Conservation (phyloP, 140 eudicot genomes). For the Eryngium alpinum region DNA sequence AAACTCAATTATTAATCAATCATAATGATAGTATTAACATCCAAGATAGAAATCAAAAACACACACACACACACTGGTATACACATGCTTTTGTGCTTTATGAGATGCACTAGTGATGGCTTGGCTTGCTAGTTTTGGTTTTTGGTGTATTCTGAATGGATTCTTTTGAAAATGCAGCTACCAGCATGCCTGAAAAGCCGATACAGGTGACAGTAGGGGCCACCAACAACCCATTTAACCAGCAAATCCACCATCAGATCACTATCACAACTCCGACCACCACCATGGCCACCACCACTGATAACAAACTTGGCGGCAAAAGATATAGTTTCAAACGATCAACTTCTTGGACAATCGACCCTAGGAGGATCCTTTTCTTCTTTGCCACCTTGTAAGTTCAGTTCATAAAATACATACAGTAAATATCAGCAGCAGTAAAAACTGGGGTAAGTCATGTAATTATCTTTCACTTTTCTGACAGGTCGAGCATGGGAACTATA, state of each 20-base stretch:
- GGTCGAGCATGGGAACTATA: constrained; percentile 83
- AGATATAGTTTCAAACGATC: constrained; percentile 56
- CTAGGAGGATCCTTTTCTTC: constrained; percentile 64
- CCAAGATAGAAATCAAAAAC: background rate
- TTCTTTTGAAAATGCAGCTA: constrained; percentile 18
- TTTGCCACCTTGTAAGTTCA: constrained; percentile 76
- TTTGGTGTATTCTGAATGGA: constrained; percentile 1
- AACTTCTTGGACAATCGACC: constrained; percentile 33
- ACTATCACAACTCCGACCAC: constrained; percentile 32
- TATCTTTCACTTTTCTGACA: constrained; percentile 23
- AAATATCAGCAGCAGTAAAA: background rate
- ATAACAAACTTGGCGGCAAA: constrained; percentile 28
- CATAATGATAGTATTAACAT: background rate
- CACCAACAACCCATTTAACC: constrained; percentile 24
- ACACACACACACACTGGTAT: constrained; percentile 22
- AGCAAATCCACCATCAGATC: constrained; percentile 55
- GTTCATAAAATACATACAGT: background rate
- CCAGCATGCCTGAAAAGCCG: constrained; percentile 41
- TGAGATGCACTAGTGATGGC: constrained; percentile 22
- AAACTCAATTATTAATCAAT: background rate
- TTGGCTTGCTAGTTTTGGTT: constrained; percentile 17
- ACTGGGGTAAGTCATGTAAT: background rate
- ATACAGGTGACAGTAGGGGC: constrained; percentile 29
- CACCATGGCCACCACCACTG: constrained; percentile 19
- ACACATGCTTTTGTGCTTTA: constrained; percentile 29